phyloP scores from a whole-genome alignment of 805 yeast species.

The Yarrowia bubula region DNA sequence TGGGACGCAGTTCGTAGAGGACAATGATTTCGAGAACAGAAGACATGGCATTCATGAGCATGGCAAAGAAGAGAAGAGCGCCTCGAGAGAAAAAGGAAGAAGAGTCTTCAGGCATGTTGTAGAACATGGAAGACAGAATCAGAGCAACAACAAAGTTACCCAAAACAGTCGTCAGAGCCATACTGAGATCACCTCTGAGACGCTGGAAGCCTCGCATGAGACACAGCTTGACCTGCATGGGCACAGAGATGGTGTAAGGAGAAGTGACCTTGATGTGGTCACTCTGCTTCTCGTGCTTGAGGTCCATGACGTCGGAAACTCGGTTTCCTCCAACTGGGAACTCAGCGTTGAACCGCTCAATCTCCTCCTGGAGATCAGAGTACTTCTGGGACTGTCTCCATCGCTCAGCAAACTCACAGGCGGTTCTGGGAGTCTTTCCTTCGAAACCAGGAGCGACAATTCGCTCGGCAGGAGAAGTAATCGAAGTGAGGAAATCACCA shows the following conservation, averaged over 20 bases:
- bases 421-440: slow-evolving; percentile 51
- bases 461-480: slow-evolving; percentile 56
- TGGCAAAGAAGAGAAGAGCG: slow-evolving; percentile 60
- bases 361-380: slow-evolving; percentile 42
- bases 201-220: slow-evolving; percentile 52
- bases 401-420: slow-evolving; percentile 50
- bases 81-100: slow-evolving; percentile 56
- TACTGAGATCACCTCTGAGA: slow-evolving; percentile 51
- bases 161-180: slow-evolving; percentile 44
- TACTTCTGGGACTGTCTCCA: slow-evolving; percentile 52
- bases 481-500: slow-evolving; percentile 56
- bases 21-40: slow-evolving; percentile 47
- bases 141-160: slow-evolving; percentile 55
- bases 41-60: slow-evolving; percentile 47
- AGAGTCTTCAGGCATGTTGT: slow-evolving; percentile 49
- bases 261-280: slow-evolving; percentile 40
- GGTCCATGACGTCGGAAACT: slow-evolving; percentile 35
- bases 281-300: slow-evolving; percentile 37
- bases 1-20: slow-evolving; percentile 50
- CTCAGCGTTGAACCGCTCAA: slow-evolving; percentile 42
- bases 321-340: slow-evolving; percentile 34
- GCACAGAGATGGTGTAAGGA: slow-evolving; percentile 44
- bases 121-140: slow-evolving; percentile 57
- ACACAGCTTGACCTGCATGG: slow-evolving; percentile 50
- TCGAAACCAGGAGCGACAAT: slow-evolving; percentile 46